A percentile compares a stretch with the other conserved stretches of the same genome.
Evolutionary conservation across 306 rosid species (phyloP).

Genomic region (Dalbergia cultrata): DNA sequence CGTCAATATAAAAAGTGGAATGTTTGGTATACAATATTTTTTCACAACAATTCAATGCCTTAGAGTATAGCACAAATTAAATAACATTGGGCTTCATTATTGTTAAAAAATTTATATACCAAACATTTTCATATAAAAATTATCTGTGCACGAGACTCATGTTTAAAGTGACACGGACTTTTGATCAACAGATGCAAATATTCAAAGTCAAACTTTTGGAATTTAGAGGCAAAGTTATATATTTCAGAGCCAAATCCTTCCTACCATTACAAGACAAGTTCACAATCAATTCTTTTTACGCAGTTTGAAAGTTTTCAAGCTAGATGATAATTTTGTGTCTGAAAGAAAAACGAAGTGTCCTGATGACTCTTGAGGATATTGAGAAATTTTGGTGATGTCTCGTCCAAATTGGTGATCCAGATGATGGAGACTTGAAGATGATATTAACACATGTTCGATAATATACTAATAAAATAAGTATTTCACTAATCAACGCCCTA

Average conservation of each 20-base stretch:
- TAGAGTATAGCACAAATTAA: no score
- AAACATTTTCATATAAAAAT: no score
- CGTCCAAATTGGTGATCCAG: background rate
- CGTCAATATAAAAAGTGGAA: no score
- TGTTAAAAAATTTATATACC: no score
- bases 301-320: background rate
- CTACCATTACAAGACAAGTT: background rate
- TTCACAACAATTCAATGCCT: no score
- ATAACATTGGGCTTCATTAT: no score
- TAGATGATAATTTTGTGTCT: background rate
- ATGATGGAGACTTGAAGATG: background rate
- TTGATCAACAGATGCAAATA: background rate
- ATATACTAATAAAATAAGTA: no score
- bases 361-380: background rate
- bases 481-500: no score
- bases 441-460: no score
- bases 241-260: background rate
- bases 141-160: background rate
- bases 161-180: background rate
- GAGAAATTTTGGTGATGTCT: background rate
- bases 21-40: no score
- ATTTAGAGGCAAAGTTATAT: background rate
- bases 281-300: background rate
- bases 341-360: background rate
- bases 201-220: background rate